phyloP scores from a whole-genome alignment of 441 rosid genomes.

The Brassica hybrid region DNA sequence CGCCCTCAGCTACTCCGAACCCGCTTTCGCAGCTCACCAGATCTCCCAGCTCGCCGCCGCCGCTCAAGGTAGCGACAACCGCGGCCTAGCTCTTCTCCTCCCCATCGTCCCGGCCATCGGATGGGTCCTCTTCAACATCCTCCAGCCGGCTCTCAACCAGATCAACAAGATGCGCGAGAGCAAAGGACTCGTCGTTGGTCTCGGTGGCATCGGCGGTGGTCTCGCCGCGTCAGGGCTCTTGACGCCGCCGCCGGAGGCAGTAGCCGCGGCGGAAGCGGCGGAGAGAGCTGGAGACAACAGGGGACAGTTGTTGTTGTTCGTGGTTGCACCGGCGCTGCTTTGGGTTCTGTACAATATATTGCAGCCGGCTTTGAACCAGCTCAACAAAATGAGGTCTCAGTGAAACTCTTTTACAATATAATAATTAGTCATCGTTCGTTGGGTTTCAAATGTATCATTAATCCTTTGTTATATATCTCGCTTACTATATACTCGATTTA shows the following conservation, averaged over 20 bases:
- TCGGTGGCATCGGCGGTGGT: conserved; percentile 85
- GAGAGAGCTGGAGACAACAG: conserved; percentile 61
- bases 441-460: conserved; percentile 32
- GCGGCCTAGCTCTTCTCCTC: conserved; percentile 80
- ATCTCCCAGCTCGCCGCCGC: conserved; percentile 75
- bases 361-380: conserved; percentile 69
- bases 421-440: conserved; percentile 20
- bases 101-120: conserved; percentile 83
- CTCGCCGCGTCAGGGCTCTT: conserved; percentile 59
- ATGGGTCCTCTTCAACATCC: conserved; percentile 95
- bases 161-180: conserved; percentile 68
- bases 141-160: conserved; percentile 93
- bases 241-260: conserved; percentile 52
- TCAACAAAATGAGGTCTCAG: conserved; percentile 59
- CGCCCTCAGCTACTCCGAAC: conserved; percentile 62
- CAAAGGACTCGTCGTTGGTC: conserved; percentile 69
- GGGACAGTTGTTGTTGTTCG: conserved; percentile 59
- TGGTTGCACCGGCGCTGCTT: conserved; percentile 59
- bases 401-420: conserved; percentile 5
- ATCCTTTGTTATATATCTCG: conserved; percentile 27
- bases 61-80: conserved; percentile 76
- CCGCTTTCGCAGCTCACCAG: conserved; percentile 86
- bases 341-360: conserved; percentile 67
- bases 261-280: conserved; percentile 56
- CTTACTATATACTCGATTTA: conserved; percentile 1